Evolutionary conservation across 2,329 filamentous ascomycete genomes (phyloP).

Genomic region (Cryphonectria naterciae): DNA sequence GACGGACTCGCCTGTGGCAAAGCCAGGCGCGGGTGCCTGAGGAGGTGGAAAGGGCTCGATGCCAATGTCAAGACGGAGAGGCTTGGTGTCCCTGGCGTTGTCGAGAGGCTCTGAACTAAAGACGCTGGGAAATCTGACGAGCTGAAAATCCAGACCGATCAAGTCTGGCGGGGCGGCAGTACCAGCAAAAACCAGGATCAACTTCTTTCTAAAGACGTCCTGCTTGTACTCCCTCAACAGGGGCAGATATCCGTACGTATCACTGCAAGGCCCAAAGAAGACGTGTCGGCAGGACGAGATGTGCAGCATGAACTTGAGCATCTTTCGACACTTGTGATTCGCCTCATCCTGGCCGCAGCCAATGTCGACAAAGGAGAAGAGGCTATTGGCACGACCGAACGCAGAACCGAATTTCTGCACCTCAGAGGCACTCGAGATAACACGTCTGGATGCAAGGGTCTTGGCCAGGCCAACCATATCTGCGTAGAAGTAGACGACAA

Average conservation of each 20-base stretch:
- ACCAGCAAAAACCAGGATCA: slow-evolving; percentile 40
- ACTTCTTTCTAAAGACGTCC: slow-evolving; percentile 34
- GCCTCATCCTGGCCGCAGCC: slow-evolving; percentile 42
- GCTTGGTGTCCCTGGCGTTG: slow-evolving; percentile 1
- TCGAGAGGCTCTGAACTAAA: slow-evolving; percentile 39
- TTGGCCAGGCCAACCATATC: slow-evolving; percentile 40
- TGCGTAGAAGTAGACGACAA: slow-evolving; percentile 41
- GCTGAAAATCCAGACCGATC: slow-evolving; percentile 36
- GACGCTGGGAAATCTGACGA: slow-evolving; percentile 35
- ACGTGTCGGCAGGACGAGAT: slow-evolving; percentile 39
- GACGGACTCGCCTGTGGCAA: background rate
- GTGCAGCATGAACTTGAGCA: slow-evolving; percentile 40
- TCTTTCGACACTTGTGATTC: slow-evolving; percentile 42
- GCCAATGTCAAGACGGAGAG: slow-evolving; percentile 14
- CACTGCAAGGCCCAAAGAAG: slow-evolving; percentile 40
- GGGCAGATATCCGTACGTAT: slow-evolving; percentile 40
- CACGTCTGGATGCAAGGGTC: slow-evolving; percentile 35
- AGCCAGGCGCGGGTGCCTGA: background rate
- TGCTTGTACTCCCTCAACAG: slow-evolving; percentile 40
- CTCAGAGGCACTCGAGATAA: slow-evolving; percentile 33
- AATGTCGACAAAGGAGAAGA: slow-evolving; percentile 43
- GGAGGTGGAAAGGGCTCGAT: slow-evolving; percentile 25
- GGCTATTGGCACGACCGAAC: slow-evolving; percentile 39
- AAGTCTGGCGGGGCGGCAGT: slow-evolving; percentile 39
- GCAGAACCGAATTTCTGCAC: slow-evolving; percentile 40